Evolutionary conservation across 768 basidiomycete genomes (phyloP).

Genomic region (Termitomyces sp.): DNA sequence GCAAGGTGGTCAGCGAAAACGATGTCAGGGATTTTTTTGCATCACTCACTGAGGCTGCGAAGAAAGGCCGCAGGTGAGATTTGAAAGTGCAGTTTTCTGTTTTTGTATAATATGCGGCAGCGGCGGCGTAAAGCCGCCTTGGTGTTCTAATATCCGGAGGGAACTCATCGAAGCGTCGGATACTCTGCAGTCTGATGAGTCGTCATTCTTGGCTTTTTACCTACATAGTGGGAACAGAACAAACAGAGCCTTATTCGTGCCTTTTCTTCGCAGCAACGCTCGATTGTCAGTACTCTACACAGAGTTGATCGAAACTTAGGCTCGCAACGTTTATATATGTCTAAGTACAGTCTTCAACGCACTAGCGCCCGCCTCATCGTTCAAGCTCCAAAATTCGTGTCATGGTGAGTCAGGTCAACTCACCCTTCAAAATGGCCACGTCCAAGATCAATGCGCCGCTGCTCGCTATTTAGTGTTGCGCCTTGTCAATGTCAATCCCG

Average conservation of each 20-base stretch:
- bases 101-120: not conserved
- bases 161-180: not conserved
- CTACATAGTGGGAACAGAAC: not conserved
- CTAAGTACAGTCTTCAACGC: not conserved
- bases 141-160: not conserved
- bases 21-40: conserved; percentile 72
- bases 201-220: not conserved
- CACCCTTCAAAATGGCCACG: not conserved
- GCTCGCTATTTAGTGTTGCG: not conserved
- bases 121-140: not conserved
- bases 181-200: not conserved
- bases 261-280: not conserved
- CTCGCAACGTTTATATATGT: not conserved
- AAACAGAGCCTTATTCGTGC: not conserved
- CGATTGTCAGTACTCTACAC: not conserved
- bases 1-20: conserved; percentile 65
- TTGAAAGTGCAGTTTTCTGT: not conserved
- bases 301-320: not conserved
- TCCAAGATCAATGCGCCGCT: not conserved
- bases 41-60: conserved; percentile 34
- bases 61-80: conserved; percentile 17
- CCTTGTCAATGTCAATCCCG: not conserved
- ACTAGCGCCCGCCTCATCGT: not conserved
- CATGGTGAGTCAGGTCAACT: not conserved
- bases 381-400: not conserved